Evolutionary conservation across 2,329 filamentous ascomycete species (phyloP).

Genomic region (Diaporthe australafricana): DNA sequence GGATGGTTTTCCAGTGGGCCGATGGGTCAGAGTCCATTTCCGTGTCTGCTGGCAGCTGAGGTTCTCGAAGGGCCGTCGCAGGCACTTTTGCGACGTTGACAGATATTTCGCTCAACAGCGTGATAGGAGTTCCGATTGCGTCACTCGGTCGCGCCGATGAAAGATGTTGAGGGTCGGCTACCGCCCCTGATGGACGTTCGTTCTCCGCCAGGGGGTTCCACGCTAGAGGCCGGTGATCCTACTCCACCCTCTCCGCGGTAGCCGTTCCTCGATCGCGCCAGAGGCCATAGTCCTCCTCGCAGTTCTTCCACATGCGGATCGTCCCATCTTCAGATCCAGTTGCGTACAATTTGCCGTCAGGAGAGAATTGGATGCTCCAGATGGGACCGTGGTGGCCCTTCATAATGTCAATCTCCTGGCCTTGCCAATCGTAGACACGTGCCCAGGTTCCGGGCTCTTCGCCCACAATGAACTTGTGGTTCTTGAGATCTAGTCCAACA

Average conservation of each 20-base stretch:
- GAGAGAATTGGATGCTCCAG: conserved; percentile 95
- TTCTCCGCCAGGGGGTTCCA: conserved; percentile 35
- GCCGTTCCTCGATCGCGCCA: conserved; percentile 64
- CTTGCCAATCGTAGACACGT: conserved; percentile 91
- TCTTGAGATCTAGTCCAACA: conserved; percentile 85
- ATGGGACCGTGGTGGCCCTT: conserved; percentile 98
- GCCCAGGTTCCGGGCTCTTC: conserved; percentile 96
- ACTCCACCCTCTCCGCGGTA: conserved; percentile 38
- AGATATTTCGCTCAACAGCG: conserved; percentile 36
- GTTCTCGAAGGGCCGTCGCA: conserved; percentile 12
- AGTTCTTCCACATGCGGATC: conserved; percentile 90
- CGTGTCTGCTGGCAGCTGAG: conserved; percentile 14
- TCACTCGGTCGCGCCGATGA: background rate
- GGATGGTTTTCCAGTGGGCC: conserved; percentile 29
- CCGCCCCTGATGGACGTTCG: conserved; percentile 22
- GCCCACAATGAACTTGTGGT: conserved; percentile 88
- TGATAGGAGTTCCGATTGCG: background rate
- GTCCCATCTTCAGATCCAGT: conserved; percentile 98
- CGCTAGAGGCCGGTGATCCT: conserved; percentile 35
- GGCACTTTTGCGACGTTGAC: conserved; percentile 36
- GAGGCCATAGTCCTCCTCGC: conserved; percentile 72
- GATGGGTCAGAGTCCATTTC: conserved; percentile 10
- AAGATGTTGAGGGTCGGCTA: conserved; percentile 7
- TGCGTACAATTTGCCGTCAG: conserved; percentile 94
- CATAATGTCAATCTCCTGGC: conserved; percentile 89